Conservation (phyloP, 176 grass and related monocot species). For the Hordeum marinum region DNA sequence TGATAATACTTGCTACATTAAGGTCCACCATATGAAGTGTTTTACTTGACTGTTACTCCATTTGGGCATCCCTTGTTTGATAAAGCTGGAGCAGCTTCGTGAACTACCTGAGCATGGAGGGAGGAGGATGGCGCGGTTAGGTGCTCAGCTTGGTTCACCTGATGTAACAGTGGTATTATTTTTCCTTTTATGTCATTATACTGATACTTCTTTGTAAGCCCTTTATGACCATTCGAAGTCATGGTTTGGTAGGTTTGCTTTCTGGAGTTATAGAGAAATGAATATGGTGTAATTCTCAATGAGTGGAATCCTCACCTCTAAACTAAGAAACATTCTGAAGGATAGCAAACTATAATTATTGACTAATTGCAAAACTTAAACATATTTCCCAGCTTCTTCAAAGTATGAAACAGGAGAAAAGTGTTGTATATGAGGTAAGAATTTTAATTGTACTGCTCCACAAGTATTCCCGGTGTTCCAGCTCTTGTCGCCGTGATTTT, state of each 20-base stretch:
- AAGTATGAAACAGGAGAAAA: not conserved
- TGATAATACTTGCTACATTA: not conserved
- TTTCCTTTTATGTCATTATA: not conserved
- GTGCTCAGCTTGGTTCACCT: slow-evolving; percentile 3
- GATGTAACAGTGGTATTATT: not conserved
- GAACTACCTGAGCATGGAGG: not conserved
- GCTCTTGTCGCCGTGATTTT: not conserved
- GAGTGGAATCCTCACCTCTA: not conserved
- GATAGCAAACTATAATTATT: not conserved
- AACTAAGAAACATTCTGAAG: not conserved
- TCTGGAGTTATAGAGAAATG: not conserved
- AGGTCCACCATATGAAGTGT: not conserved
- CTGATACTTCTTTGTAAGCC: not conserved
- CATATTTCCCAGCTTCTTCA: not conserved
- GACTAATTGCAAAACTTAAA: not conserved
- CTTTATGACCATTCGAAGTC: not conserved
- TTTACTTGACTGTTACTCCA: slow-evolving; percentile 3
- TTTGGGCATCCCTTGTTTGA: not conserved
- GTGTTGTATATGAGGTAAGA: not conserved
- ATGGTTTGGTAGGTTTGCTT: not conserved
- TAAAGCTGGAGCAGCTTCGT: not conserved
- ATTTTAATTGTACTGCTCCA: not conserved
- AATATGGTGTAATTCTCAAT: not conserved
- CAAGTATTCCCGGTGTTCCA: not conserved
- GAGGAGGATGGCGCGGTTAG: not conserved